phyloP scores from a whole-genome alignment of 2,329 filamentous ascomycete genomes.

The Nemania bipapillata region DNA sequence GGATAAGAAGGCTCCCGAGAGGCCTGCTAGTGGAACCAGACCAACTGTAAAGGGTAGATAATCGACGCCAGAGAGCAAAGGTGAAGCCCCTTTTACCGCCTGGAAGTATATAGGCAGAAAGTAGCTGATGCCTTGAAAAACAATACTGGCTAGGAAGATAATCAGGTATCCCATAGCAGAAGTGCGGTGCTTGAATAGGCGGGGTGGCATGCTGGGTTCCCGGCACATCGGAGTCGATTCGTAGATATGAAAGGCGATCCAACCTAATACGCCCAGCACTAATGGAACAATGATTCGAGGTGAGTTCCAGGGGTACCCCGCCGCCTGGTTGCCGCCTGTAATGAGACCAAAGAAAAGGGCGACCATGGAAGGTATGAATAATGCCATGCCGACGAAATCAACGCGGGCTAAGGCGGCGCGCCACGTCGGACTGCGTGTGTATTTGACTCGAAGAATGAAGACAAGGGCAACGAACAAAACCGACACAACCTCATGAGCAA shows the following conservation, averaged over 20 bases:
- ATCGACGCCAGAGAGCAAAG: neutral
- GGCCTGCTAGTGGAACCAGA: slow-evolving; percentile 1
- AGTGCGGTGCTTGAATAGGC: neutral
- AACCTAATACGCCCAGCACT: neutral
- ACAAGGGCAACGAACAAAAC: neutral
- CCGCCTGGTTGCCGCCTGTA: neutral
- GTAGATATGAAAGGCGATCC: neutral
- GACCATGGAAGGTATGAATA: slow-evolving; percentile 2
- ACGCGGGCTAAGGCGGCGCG: neutral
- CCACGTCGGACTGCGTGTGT: neutral
- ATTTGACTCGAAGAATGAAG: neutral
- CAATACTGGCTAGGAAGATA: neutral
- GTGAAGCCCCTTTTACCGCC: neutral
- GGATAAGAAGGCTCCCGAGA: slow-evolving; percentile 42
- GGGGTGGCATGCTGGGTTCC: neutral
- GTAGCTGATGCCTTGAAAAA: neutral
- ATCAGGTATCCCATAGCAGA: neutral
- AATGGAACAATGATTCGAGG: neutral
- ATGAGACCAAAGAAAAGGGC: neutral
- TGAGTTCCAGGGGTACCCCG: neutral
- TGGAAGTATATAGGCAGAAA: slow-evolving; percentile 18
- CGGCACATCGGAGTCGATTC: neutral
- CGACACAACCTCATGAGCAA: too few relatives aligned
- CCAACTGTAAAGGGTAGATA: slow-evolving; percentile 9
- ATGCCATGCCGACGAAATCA: neutral